Percentiles rank a stretch among this genome's conserved stretches.
These are phyloP conservation scores for Ascoidea tarda DNA, from an alignment of 805 yeast species.

Conservation along the genomic window DNA sequence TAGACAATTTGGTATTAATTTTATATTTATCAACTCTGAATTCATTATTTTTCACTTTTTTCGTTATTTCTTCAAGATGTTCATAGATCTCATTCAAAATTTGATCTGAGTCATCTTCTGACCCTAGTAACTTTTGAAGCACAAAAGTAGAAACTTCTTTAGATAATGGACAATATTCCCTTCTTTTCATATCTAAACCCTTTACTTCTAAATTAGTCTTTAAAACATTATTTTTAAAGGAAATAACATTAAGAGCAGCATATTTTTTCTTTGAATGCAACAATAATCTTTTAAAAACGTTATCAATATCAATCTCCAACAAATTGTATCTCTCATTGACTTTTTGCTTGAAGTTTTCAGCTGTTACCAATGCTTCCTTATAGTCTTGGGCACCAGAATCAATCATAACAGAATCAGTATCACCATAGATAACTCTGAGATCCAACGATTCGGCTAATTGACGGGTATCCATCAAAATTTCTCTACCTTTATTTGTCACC, in stretches of 20 bases:
- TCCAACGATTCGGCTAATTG: conserved; percentile 80
- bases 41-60: conserved; percentile 43
- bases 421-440: conserved; percentile 88
- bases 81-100: conserved; percentile 60
- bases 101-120: conserved; percentile 63
- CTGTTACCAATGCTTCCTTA: conserved; percentile 67
- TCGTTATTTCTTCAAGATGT: conserved; percentile 48
- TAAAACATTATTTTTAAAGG: conserved; percentile 40
- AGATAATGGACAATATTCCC: conserved; percentile 90
- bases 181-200: conserved; percentile 93
- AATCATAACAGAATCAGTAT: conserved; percentile 98
- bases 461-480: conserved; percentile 83
- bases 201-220: conserved; percentile 66
- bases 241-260: conserved; percentile 68
- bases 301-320: conserved; percentile 90
- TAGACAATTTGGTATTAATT: conserved; percentile 79
- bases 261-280: conserved; percentile 95
- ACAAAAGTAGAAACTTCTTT: conserved; percentile 76
- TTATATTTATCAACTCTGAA: conserved; percentile 54
- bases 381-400: conserved; percentile 67
- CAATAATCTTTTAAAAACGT: conserved; percentile 72
- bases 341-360: conserved; percentile 66
- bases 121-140: conserved; percentile 45
- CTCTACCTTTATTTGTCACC: conserved; percentile 92
- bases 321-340: conserved; percentile 83